Percentiles rank a stretch among this genome's conserved stretches.
phyloP scores from a whole-genome alignment of 495 filamentous ascomycete species.

The Penicillium flavigenum region DNA sequence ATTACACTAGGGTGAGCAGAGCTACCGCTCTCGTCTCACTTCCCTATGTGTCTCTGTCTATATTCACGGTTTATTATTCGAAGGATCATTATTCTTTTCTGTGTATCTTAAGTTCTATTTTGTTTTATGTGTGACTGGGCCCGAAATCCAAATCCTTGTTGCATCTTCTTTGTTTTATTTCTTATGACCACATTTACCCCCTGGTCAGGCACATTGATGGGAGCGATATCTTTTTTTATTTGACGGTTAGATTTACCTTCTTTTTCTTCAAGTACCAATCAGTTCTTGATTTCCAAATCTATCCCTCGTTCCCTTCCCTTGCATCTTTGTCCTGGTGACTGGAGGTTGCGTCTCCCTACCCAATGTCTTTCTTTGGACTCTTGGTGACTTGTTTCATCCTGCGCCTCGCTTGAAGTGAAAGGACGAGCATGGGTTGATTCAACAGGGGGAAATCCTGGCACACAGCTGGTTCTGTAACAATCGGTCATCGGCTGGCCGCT shows the following conservation, averaged over 20 bases:
- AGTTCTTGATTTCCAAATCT: slow-evolving; percentile 9
- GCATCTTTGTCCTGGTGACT: neutral
- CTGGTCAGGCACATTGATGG: slow-evolving; percentile 12
- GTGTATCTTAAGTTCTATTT: slow-evolving; percentile 47
- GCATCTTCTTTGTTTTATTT: slow-evolving; percentile 27
- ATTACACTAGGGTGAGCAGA: slow-evolving; percentile 13
- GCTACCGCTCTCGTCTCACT: slow-evolving; percentile 19
- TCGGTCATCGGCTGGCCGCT: neutral
- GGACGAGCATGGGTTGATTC: neutral
- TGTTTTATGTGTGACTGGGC: slow-evolving; percentile 34
- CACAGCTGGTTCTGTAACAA: slow-evolving; percentile 10
- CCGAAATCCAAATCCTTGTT: slow-evolving; percentile 33
- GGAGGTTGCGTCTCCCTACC: neutral
- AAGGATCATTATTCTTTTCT: slow-evolving; percentile 33
- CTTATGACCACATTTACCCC: slow-evolving; percentile 5
- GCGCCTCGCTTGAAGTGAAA: neutral
- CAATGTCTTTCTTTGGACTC: neutral
- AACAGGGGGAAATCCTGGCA: neutral
- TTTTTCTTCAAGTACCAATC: slow-evolving; percentile 8
- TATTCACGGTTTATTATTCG: slow-evolving; percentile 31
- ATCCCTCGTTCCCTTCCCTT: slow-evolving; percentile 16
- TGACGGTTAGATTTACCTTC: slow-evolving; percentile 10
- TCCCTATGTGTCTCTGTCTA: slow-evolving; percentile 28
- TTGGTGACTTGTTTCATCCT: neutral
- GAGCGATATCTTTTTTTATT: slow-evolving; percentile 14